Evolutionary conservation across 345 rosid genomes (phyloP), one percentile per base, ranked within the genome.

Genomic region (Salix udensis): DNA sequence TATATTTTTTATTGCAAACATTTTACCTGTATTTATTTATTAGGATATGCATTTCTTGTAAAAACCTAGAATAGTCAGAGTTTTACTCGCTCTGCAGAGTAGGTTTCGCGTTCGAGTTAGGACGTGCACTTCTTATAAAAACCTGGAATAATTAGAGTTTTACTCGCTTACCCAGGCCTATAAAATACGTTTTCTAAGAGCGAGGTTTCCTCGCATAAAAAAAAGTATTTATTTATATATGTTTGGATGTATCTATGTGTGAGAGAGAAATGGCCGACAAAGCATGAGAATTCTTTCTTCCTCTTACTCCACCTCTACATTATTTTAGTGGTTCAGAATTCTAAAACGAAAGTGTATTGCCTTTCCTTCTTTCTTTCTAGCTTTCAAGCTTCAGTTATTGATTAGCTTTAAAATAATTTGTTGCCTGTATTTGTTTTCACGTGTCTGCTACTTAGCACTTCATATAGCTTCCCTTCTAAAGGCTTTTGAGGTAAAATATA

Each of bases 251-350:
- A 72, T 10, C 5, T 12, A 72, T 31, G 24, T 10, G 15, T 39
- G 64, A 55, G 23, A 66, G 80, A 73, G 69, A 40, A 10, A 82
- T 87, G 91, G 92, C 89, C 87, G 89, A 88, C 91, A 85, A 79
- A 69, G 88, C 86, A 67, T 73, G 69, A 37, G 18, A 67, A 81
- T 69, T 80, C 84, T 82, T 78, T 68, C 71, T 74, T 23, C 83
- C 78, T 67, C 80, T 53, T 79, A 74, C 74, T 68, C 80, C 75
- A 74, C 64, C 82, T 67, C 77, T 44, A 55, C 74, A 75, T 66
- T 85, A 65, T 75, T 81, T 75, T 76, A 79, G 86, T 77, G 73
- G 52, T 60, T 78, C 21, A 18, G 60, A 75, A 76, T 52, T 70
- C 37, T 19, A 30, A 72, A 65, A 58, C 9, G 50, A 77, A 69